Percentiles rank a stretch among this genome's conserved stretches.
These are phyloP conservation scores for Stropharia rugosoannulata DNA, from an alignment of 768 basidiomycete species.

Conservation along the genomic window DNA sequence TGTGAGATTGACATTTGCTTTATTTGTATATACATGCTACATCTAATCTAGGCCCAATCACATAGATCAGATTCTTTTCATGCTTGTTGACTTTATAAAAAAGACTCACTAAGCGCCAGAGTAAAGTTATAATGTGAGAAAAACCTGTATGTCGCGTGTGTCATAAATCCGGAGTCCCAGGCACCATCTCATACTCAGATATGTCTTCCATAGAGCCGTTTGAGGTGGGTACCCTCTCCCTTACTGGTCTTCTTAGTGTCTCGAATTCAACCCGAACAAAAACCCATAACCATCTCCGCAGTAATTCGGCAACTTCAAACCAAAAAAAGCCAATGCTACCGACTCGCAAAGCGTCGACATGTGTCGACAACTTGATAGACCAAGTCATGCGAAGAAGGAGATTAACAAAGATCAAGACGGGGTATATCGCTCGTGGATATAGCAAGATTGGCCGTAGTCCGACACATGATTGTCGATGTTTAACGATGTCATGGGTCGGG, in stretches of 20 bases:
- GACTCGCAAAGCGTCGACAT: slow-evolving; percentile 77
- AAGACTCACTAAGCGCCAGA: slow-evolving; percentile 14
- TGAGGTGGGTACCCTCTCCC: slow-evolving; percentile 29
- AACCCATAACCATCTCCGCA: slow-evolving; percentile 97
- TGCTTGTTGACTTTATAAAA: slow-evolving; percentile 6
- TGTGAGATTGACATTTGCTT: neutral
- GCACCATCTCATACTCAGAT: slow-evolving; percentile 40
- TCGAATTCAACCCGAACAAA: slow-evolving; percentile 98
- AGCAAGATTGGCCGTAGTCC: slow-evolving; percentile 77
- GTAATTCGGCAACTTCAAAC: slow-evolving; percentile 86
- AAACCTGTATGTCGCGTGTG: slow-evolving; percentile 5
- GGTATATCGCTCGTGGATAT: slow-evolving; percentile 83
- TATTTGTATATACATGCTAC: slow-evolving; percentile 12
- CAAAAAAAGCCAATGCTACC: slow-evolving; percentile 84
- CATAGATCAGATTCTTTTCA: slow-evolving; percentile 2
- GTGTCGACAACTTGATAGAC: slow-evolving; percentile 87
- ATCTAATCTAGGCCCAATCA: slow-evolving; percentile 7
- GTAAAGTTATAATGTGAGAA: slow-evolving; percentile 1
- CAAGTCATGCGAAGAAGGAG: slow-evolving; percentile 89
- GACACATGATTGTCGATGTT: slow-evolving; percentile 45
- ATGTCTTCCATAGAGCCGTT: slow-evolving; percentile 28
- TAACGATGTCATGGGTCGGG: slow-evolving; percentile 21
- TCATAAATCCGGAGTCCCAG: slow-evolving; percentile 25
- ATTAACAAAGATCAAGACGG: slow-evolving; percentile 78
- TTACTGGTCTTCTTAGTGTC: slow-evolving; percentile 56